Evolutionary conservation across 441 rosid genomes (phyloP).

Genomic region (Adansonia rubrostipa): DNA sequence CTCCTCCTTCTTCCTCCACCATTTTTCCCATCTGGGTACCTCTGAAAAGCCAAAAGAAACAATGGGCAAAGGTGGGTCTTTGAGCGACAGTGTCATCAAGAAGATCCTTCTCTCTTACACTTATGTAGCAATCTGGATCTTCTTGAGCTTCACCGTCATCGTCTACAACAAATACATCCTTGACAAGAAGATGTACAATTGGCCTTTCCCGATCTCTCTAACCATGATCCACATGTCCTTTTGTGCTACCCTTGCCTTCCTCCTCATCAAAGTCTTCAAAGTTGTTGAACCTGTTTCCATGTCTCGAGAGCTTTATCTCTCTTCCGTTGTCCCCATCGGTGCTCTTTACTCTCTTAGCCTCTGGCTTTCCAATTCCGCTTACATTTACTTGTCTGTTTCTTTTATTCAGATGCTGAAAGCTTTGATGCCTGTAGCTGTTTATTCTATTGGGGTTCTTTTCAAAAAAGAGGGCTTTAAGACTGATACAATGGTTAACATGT

Average conservation of each 20-base stretch:
- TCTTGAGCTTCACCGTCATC: slow-evolving; percentile 94
- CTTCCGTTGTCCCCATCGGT: slow-evolving; percentile 92
- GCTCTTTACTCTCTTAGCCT: slow-evolving; percentile 83
- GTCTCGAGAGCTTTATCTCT: slow-evolving; percentile 75
- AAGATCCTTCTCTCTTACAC: slow-evolving; percentile 57
- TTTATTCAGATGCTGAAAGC: slow-evolving; percentile 97
- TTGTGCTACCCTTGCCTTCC: slow-evolving; percentile 76
- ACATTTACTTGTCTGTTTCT: slow-evolving; percentile 83
- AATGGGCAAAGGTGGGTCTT: slow-evolving; percentile 79
- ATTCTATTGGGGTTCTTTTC: slow-evolving; percentile 75
- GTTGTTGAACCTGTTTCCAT: slow-evolving; percentile 88
- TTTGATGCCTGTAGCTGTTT: slow-evolving; percentile 94
- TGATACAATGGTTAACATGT: slow-evolving; percentile 82
- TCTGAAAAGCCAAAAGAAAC: slow-evolving; percentile 19
- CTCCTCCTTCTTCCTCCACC: no score
- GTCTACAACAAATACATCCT: slow-evolving; percentile 98
- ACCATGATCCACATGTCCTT: slow-evolving; percentile 98
- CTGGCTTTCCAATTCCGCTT: slow-evolving; percentile 94
- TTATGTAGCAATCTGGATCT: slow-evolving; percentile 78
- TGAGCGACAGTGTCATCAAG: slow-evolving; percentile 79
- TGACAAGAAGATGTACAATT: slow-evolving; percentile 92
- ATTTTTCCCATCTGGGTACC: slow-evolving; percentile 15
- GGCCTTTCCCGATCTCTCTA: slow-evolving; percentile 95
- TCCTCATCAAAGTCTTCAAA: slow-evolving; percentile 85
- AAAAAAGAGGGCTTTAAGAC: slow-evolving; percentile 67